These are phyloP conservation scores for Ogataea paradorogensis DNA, from an alignment of 805 yeast species.

Conservation along the genomic window DNA sequence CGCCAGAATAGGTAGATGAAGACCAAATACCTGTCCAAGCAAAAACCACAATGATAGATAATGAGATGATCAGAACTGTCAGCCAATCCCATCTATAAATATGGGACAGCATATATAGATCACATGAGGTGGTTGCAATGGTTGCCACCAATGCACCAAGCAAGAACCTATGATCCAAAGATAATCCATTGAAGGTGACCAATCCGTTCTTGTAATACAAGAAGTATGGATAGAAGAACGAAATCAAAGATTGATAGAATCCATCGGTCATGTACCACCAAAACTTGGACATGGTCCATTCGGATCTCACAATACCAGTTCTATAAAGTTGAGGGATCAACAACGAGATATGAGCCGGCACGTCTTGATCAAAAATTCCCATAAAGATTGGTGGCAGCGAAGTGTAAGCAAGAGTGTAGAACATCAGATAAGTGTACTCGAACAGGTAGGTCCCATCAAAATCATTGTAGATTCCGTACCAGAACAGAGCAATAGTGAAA, in stretches of 20 bases:
- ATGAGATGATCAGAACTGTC: conserved; percentile 48
- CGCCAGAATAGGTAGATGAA: conserved; percentile 47
- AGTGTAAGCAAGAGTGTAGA: conserved; percentile 79
- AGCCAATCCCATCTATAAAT: conserved; percentile 85
- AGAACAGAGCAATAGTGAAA: conserved; percentile 69
- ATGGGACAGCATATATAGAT: conserved; percentile 60
- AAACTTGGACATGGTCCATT: conserved; percentile 69
- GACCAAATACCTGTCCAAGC: conserved; percentile 86
- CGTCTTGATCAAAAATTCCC: conserved; percentile 82
- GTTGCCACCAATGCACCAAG: conserved; percentile 67
- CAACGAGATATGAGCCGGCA: conserved; percentile 62
- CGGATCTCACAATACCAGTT: conserved; percentile 67
- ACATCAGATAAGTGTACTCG: conserved; percentile 77
- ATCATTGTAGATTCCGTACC: conserved; percentile 73
- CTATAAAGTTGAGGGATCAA: conserved; percentile 73
- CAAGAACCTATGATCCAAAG: conserved; percentile 68
- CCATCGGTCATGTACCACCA: conserved; percentile 77
- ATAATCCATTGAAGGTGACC: conserved; percentile 44
- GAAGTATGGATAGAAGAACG: conserved; percentile 73
- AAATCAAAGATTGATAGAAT: conserved; percentile 66
- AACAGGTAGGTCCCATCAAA: conserved; percentile 79
- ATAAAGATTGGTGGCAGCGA: conserved; percentile 76
- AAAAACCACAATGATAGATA: conserved; percentile 60
- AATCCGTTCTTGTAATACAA: conserved; percentile 42
- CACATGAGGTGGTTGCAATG: conserved; percentile 66